Percentiles rank a stretch among this genome's conserved stretches.
Evolutionary conservation across 169 alveolate species (phyloP).

Genomic region (Ophryocystis elektroscirrha): DNA sequence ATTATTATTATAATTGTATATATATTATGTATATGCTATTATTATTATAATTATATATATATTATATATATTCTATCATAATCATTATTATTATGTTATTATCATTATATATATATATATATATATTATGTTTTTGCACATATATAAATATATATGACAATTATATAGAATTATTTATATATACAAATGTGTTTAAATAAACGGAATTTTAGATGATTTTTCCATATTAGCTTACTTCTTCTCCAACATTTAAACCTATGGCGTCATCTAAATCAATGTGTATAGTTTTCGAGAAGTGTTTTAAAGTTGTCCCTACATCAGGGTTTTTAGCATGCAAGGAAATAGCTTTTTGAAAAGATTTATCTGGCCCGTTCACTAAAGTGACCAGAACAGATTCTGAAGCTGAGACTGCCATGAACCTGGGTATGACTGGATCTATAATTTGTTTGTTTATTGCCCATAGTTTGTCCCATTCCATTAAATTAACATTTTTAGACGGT

Average conservation of each 20-base stretch:
- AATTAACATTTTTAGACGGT: slow-evolving; percentile 75
- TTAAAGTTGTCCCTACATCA: slow-evolving; percentile 53
- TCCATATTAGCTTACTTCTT: slow-evolving; percentile 31
- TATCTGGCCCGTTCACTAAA: neutral
- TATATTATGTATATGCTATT: no score
- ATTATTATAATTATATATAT: no score
- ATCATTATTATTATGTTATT: slow-evolving; percentile 1
- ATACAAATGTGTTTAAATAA: no score
- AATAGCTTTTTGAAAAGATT: neutral
- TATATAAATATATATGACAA: neutral
- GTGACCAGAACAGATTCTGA: neutral
- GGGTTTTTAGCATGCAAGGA: slow-evolving; percentile 72
- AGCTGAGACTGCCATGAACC: slow-evolving; percentile 66
- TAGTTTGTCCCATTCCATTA: slow-evolving; percentile 96
- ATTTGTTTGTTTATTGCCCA: slow-evolving; percentile 85
- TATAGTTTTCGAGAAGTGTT: slow-evolving; percentile 35
- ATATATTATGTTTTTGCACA: no score
- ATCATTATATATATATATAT: no score
- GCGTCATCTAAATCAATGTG: slow-evolving; percentile 72
- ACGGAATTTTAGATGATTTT: no score
- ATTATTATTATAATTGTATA: no score
- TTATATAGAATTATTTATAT: neutral
- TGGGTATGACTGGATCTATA: slow-evolving; percentile 75
- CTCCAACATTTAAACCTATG: slow-evolving; percentile 50
- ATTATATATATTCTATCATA: slow-evolving; percentile 11